Base-by-base conservation (phyloP, 257 asterid species). In the Petunia secreta region DNA sequence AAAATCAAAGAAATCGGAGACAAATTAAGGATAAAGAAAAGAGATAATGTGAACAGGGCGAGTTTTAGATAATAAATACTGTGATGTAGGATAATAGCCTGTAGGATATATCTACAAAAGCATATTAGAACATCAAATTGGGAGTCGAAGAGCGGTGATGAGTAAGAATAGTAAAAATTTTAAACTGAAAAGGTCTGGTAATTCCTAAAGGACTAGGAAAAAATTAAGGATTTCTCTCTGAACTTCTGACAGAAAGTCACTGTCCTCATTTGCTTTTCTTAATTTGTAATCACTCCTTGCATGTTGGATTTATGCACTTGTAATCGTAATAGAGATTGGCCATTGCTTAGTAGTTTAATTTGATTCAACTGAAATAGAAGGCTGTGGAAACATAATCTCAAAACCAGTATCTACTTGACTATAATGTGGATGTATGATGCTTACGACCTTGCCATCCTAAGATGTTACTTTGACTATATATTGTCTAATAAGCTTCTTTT, bases 241-340 rank as follows among this genome's bases (percentile, higher is more conserved):
- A 71, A 34, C 16, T 50, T 71, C 77, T 69, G 60, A 52, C 11
- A 71, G 77, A 48, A 25, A 71, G 60, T 50, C 78, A 6, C 6
- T 50, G 36, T 34, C 46, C 46, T 50, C 62, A 36, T 50, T 73
- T 34, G 16, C 14, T 73, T 66, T 50, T 10, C 78, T 73, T 13
- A 36, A 38, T 50, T 50, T 34, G 0, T 50, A 48, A 11, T 25
- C 52, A 50, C 36, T 50, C 78, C 11, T 69, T 71, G 1, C 48
- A n/a, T n/a, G 43, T 11, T 69, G 59, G 48, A 50, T 34, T 34
- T 14, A 25, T 71, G 10, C 11, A 71, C 16, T 71, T 48, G 62
- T 43, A 71, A 71, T 13, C 77, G 50, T 44, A 48, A 11, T 48
- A 2, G 60, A 71, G 11, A 25, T 25, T 6, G 2, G 1, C 43